Percentiles rank a stretch among this genome's conserved stretches.
Conservation (phyloP, 1,139 yeast genomes). For the Blastobotrys petasosporus region DNA sequence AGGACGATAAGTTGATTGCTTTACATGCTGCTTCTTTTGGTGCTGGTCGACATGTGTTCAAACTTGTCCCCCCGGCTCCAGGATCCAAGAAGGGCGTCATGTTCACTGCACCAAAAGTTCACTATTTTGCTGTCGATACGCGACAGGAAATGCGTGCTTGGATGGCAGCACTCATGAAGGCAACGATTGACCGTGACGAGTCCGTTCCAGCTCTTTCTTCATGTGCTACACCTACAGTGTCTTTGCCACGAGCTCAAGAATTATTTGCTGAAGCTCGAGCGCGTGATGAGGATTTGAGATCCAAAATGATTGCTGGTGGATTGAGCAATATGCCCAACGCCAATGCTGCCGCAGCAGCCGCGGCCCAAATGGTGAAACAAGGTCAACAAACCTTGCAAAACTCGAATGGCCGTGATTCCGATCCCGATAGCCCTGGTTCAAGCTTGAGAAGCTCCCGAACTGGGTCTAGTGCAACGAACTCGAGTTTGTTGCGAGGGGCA, state of each 20-base stretch:
- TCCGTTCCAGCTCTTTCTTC: constrained; percentile 90
- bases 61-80: constrained; percentile 94
- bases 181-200: constrained; percentile 94
- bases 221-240: constrained; percentile 89
- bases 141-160: constrained; percentile 89
- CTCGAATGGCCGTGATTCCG: neutral
- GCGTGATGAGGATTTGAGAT: constrained; percentile 27
- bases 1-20: constrained; percentile 73
- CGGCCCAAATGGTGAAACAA: constrained; percentile 1
- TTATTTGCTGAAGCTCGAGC: constrained; percentile 63
- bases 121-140: constrained; percentile 90
- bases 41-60: constrained; percentile 86
- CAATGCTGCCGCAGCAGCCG: constrained; percentile 10
- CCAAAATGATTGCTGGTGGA: constrained; percentile 28
- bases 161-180: constrained; percentile 93
- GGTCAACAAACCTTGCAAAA: neutral
- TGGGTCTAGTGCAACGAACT: constrained; percentile 24
- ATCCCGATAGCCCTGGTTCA: constrained; percentile 15
- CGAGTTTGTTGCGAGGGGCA: constrained; percentile 11
- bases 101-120: constrained; percentile 93
- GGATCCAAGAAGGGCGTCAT: constrained; percentile 93
- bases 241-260: constrained; percentile 80
- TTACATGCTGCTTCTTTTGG: constrained; percentile 91
- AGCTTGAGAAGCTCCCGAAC: constrained; percentile 25
- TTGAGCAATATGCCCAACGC: constrained; percentile 16